Conservation (phyloP, 2,329 filamentous ascomycete species). For the Diaporthe sp. region DNA sequence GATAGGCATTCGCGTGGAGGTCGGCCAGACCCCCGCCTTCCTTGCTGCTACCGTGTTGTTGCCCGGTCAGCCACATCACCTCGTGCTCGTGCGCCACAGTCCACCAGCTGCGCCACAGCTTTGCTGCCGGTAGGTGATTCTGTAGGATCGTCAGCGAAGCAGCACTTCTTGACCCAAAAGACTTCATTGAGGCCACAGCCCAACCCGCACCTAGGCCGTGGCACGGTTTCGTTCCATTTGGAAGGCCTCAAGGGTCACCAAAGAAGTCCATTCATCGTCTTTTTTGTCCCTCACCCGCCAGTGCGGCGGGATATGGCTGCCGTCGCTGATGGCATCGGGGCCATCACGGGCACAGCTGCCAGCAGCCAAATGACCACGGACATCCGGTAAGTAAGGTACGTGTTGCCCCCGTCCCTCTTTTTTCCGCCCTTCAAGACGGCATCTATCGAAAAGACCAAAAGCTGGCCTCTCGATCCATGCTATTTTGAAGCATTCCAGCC, state of each 20-base stretch:
- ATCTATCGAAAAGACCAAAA: background rate
- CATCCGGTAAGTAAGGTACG: slow-evolving; percentile 36
- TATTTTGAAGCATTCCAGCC: slow-evolving; percentile 7
- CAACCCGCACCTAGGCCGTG: slow-evolving; percentile 35
- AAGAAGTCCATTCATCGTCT: slow-evolving; percentile 22
- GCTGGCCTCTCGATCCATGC: slow-evolving; percentile 13
- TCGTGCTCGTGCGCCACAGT: background rate
- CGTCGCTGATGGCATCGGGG: slow-evolving; percentile 17
- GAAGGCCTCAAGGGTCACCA: slow-evolving; percentile 36
- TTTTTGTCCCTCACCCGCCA: slow-evolving; percentile 24
- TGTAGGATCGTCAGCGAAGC: slow-evolving; percentile 20
- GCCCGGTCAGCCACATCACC: background rate
- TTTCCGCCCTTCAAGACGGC: background rate
- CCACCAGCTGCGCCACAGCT: slow-evolving; percentile 15
- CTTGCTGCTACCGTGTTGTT: background rate
- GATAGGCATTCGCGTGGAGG: background rate
- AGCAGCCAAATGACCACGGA: slow-evolving; percentile 27
- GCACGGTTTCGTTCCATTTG: slow-evolving; percentile 30
- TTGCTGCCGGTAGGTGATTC: slow-evolving; percentile 18
- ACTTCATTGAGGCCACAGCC: slow-evolving; percentile 35
- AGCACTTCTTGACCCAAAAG: slow-evolving; percentile 35
- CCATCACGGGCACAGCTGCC: slow-evolving; percentile 20
- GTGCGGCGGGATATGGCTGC: slow-evolving; percentile 33
- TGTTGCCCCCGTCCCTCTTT: background rate
- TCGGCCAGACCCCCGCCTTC: background rate